Evolutionary conservation across 495 filamentous ascomycete genomes (phyloP), one percentile per base, ranked within the genome.

Genomic region (Hypoxylon perforatum): DNA sequence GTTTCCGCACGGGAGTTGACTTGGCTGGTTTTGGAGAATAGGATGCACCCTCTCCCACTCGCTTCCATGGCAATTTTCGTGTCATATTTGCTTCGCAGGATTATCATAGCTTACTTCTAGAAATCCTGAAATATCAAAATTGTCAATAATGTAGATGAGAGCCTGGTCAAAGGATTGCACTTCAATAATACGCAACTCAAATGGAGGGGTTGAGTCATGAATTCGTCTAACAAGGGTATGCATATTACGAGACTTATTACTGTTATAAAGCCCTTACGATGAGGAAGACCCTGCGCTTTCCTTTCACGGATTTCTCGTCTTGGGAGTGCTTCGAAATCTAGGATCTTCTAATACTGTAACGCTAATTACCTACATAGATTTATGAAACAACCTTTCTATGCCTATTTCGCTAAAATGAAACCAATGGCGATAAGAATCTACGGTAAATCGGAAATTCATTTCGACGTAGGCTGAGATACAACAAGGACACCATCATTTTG

Each of bases 31-130:
- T 57, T 28, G 39, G 35, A 10, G 50, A 47, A 19, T 18, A 35
- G 0, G 22, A 17, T 5, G 28, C 28, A 44, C 44, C 33, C 35
- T 3, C 12, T 22, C 55, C 63, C 25, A 23, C 25, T 9, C 44
- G 52, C 15, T 72, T 67, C 72, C 72, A 72, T 12, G 72, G 72
- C 12, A 74, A 38, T 35, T 65, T 58, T 53, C 72, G 72, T 6
- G 72, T 60, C 72, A 74, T 74, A 9, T 50, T 36, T 35, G 21
- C 8, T 18, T 44, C 17, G 17, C 41, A 19, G 7, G 38, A 41
- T 41, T 12, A n/a, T 41, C 6, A 33, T 33, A 1, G 30, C 11
- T 33, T 9, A n/a, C n/a, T n/a, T n/a, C n/a, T n/a, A n/a, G n/a
- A n/a, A n/a, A n/a, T n/a, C n/a, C n/a, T n/a, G n/a, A n/a, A n/a